These are phyloP conservation scores for Kondoa subrosea DNA, from an alignment of 768 basidiomycete species.

Conservation along the genomic window DNA sequence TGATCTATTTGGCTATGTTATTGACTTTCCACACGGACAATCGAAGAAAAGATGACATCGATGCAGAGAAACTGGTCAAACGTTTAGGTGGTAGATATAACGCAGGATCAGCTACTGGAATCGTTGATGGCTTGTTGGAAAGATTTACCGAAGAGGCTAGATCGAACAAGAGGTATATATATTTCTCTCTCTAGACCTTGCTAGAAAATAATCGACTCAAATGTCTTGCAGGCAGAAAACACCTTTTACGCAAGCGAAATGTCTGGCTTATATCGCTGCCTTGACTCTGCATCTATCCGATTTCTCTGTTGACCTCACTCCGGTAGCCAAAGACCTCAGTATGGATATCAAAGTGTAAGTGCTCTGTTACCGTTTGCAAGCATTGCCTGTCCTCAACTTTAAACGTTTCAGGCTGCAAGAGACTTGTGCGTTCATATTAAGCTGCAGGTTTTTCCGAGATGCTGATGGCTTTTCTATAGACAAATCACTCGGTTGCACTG, in stretches of 20 bases:
- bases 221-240: neutral
- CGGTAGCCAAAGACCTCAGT: neutral
- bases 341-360: neutral
- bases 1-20: neutral
- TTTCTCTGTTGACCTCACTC: neutral
- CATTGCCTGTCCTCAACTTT: neutral
- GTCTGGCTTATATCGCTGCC: neutral
- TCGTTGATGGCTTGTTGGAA: slow-evolving; percentile 8
- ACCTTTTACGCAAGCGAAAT: neutral
- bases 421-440: too few relatives aligned
- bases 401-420: neutral
- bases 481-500: neutral
- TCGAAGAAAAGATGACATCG: neutral
- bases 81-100: too few relatives aligned
- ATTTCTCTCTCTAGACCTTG: neutral
- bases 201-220: neutral
- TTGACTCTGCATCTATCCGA: neutral
- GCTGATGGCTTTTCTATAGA: neutral
- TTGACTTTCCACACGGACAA: neutral
- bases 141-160: slow-evolving; percentile 12
- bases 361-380: neutral
- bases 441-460: neutral
- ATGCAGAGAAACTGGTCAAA: too few relatives aligned
- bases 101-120: too few relatives aligned
- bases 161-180: slow-evolving; percentile 7